Base-by-base conservation (phyloP, 495 filamentous ascomycete genomes). In the Penicillium malachiteum region DNA sequence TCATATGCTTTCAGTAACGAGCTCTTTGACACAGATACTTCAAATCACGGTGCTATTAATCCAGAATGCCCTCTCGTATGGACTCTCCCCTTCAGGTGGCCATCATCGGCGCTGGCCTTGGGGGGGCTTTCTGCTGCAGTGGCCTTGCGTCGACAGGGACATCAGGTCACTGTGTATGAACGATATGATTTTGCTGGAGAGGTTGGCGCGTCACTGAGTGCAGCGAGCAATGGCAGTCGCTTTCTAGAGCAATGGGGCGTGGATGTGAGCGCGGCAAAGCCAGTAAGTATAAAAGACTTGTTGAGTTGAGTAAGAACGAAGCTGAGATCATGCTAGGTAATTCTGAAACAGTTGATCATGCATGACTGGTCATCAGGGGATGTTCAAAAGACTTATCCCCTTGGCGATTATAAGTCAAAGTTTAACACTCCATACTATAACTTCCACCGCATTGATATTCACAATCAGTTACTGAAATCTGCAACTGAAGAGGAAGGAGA, bases 51-150 rank as follows among this genome's bases (percentile, higher is more conserved):
- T 26, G 21, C 21, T 26, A 26, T 1, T 26, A 2, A 26, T 26
- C 4, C 21, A 26, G 40, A 0, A 64, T 64, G 61, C 61, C 61
- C 42, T 56, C 61, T 37, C 61, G 61, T 43, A 64, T 57, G 21
- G 61, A 64, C 48, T 55, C 46, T 7, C 61, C 57, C 12, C 61
- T 64, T 37, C 57, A 60, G 45, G 49, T 67, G 9, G 67, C 67
- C 63, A 74, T 84, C 37, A 74, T 82, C 13, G 81, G 81, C 12
- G 81, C 76, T 7, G 81, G 81, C 3, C 80, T 84, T 18, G 79
- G 79, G n/a, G n/a, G 81, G 81, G 11, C 62, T 83, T 10, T 63
- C 72, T 3, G 76, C 80, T 6, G 80, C 81, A 0, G 71, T 83
- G n/a, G 73, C 70, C 9, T 58, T 85, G 5, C 74, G 79, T 30